Conservation (phyloP, 768 basidiomycete species). For the Pleurotus eryngii region DNA sequence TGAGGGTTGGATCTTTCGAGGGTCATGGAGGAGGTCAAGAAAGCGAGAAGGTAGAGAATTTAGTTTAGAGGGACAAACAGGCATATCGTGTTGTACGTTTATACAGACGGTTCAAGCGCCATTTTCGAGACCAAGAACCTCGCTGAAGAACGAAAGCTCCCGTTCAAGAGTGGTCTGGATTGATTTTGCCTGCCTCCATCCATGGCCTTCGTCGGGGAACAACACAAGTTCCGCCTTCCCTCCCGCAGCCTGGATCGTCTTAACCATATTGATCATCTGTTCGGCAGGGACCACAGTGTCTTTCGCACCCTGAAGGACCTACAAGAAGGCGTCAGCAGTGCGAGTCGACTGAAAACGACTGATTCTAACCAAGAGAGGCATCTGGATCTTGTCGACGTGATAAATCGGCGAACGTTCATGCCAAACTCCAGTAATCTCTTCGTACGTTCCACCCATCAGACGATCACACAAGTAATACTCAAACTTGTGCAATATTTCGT, state of each 20-base stretch:
- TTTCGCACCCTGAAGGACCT: constrained; percentile 49
- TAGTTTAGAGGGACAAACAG: no score
- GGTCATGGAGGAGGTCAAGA: no score
- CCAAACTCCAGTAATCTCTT: constrained; percentile 46
- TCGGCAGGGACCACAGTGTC: constrained; percentile 50
- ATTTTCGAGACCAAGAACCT: constrained; percentile 17
- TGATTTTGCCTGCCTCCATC: constrained; percentile 39
- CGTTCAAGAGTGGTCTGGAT: constrained; percentile 34
- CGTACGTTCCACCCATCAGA: constrained; percentile 48
- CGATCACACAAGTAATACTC: constrained; percentile 42
- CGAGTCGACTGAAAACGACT: no score
- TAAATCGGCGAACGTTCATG: constrained; percentile 46
- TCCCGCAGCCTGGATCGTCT: constrained; percentile 31
- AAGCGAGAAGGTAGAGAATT: no score
- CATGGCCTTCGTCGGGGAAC: constrained; percentile 50
- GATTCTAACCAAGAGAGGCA: constrained; percentile 46
- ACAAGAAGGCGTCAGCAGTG: not conserved
- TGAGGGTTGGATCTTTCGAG: no score
- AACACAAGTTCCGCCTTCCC: constrained; percentile 38
- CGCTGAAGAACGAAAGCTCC: constrained; percentile 37
- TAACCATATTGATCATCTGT: constrained; percentile 42
- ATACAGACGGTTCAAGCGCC: no score
- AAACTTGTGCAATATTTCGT: constrained; percentile 55
- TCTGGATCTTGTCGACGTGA: constrained; percentile 45
- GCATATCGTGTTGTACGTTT: no score